Evolutionary conservation across 2,329 filamentous ascomycete species (phyloP), one percentile per base, ranked within the genome.

Genomic region (Dactylellina parvicollis): DNA sequence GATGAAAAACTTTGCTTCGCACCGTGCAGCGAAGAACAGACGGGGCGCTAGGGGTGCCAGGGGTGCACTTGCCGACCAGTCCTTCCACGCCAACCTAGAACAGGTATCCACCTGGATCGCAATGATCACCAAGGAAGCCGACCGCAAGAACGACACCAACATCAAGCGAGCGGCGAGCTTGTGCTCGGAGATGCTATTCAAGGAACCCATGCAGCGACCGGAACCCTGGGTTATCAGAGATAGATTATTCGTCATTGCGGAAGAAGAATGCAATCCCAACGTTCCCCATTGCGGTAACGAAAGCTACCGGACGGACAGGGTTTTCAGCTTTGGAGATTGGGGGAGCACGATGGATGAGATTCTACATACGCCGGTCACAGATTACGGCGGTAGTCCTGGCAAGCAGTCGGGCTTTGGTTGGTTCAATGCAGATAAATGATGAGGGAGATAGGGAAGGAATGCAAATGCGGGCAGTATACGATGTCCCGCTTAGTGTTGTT

Each of bases 101-200:
- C 89, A 90, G 79, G 84, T 92, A 1, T 86, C 89, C 74, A 83
- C 83, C 10, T 92, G 90, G 90, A 89, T 91, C 82, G 81, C 82
- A 0, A 80, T 80, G 2, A 81, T 91, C 7, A 85, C 86, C 26
- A 86, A 86, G 67, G 86, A 89, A 16, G 86, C 86, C 16, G 59
- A 85, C 62, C 54, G 61, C 10, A 81, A 71, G 78, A 79, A 49
- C 18, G 70, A 73, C 28, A 49, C 3, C 32, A 73, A 73, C 18
- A 47, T 66, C 38, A 64, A 66, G 34, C 69, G 54, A 8, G 60
- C 60, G 34, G 42, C 54, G 14, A 73, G 52, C 30, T 22, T 73
- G 16, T 66, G 60, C 54, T 65, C 69, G 12, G 69, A 73, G 52
- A 73, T 73, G 69, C 14, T 73, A 38, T 73, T 73, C 60, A 73